phyloP scores from a whole-genome alignment of 176 grass and related monocot genomes.

The Carex pumila region DNA sequence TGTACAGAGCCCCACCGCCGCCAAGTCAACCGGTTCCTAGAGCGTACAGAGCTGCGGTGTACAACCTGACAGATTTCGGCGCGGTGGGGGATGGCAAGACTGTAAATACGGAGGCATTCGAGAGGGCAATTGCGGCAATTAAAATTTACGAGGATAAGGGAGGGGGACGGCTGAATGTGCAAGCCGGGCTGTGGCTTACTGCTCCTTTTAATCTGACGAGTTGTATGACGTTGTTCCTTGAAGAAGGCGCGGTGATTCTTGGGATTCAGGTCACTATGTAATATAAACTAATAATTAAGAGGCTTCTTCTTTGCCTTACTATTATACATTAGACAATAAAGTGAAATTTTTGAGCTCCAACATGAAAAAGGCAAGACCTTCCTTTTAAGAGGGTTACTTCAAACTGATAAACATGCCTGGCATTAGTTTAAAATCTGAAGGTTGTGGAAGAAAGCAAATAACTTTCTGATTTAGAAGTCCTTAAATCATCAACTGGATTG shows the following conservation, averaged over 20 bases:
- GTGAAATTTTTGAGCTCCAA: background rate
- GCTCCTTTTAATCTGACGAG: constrained; percentile 93
- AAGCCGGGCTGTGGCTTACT: constrained; percentile 58
- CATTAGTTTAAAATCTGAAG: background rate
- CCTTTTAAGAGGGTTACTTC: background rate
- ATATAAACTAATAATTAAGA: background rate
- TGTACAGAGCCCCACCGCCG: constrained; percentile 30
- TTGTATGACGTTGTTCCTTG: constrained; percentile 83
- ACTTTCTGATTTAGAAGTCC: background rate
- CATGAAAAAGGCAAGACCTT: background rate
- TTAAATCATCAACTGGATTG: background rate
- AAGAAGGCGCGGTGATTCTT: constrained; percentile 51
- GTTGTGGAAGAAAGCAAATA: background rate
- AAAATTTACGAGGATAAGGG: constrained; percentile 31
- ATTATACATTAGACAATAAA: background rate
- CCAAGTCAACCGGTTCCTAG: constrained; percentile 17
- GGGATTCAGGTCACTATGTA: constrained; percentile 49
- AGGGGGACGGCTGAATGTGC: constrained; percentile 63
- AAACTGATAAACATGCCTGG: background rate
- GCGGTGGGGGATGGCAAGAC: constrained; percentile 59
- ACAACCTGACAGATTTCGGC: constrained; percentile 72
- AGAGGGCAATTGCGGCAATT: constrained; percentile 53
- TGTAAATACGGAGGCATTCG: constrained; percentile 62
- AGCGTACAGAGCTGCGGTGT: constrained; percentile 45
- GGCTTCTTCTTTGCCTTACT: background rate